These are phyloP conservation scores for Neurospora intermedia DNA, from an alignment of 495 filamentous ascomycete genomes.

Conservation along the genomic window DNA sequence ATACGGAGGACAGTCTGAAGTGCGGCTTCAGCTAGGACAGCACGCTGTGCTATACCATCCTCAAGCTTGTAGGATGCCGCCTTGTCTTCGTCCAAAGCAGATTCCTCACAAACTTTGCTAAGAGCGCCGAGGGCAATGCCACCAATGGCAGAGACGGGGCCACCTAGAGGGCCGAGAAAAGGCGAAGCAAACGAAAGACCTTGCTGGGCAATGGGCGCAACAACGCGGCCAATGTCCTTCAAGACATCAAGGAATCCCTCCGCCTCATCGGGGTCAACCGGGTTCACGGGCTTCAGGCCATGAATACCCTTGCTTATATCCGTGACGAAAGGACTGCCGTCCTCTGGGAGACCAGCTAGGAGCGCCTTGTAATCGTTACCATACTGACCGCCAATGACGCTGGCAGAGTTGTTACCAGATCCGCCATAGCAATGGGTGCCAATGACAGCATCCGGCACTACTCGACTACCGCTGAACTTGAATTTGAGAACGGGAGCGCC, in stretches of 20 bases:
- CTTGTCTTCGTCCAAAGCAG: neutral
- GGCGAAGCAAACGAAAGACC: neutral
- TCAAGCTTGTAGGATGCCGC: neutral
- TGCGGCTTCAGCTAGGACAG: neutral
- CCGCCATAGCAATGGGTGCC: neutral
- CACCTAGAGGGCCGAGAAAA: neutral
- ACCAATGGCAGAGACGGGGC: neutral
- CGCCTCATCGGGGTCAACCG: no score
- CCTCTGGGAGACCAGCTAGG: accelerated
- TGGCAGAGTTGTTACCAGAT: neutral
- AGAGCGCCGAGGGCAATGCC: neutral
- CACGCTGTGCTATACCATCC: neutral
- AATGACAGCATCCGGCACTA: neutral
- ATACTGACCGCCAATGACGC: neutral
- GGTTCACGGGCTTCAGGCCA: neutral
- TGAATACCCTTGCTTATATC: neutral
- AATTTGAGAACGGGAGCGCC: neutral
- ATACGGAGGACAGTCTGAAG: neutral
- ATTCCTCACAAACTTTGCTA: neutral
- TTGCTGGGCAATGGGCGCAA: neutral
- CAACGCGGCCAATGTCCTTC: neutral
- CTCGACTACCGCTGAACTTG: neutral
- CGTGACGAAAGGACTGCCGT: neutral
- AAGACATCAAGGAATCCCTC: neutral
- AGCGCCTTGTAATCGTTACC: neutral